phyloP scores from a whole-genome alignment of 163 green algal species.

The Scenedesmus sp. region DNA sequence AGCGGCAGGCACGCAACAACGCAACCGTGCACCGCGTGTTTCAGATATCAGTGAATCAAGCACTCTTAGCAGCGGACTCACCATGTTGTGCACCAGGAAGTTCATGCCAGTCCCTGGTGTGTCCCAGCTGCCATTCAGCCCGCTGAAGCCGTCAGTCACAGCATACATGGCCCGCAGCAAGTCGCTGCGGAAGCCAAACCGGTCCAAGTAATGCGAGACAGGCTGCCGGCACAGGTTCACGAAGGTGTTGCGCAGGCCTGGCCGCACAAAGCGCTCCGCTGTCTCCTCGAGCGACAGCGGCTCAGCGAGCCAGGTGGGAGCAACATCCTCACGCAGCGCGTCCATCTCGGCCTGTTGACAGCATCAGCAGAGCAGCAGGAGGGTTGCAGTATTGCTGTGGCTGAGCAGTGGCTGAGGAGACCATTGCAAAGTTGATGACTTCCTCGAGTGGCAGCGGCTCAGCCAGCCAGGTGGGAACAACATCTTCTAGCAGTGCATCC shows the following conservation, averaged over 20 bases:
- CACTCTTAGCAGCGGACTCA: constrained; percentile 13
- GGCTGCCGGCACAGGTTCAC: constrained; percentile 63
- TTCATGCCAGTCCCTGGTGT: constrained; percentile 71
- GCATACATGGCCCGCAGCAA: constrained; percentile 72
- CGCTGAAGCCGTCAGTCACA: constrained; percentile 70
- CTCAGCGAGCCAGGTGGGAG: constrained; percentile 57
- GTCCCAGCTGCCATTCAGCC: constrained; percentile 67
- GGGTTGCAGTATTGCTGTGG: no score
- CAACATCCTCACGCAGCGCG: constrained; percentile 63
- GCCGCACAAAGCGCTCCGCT: constrained; percentile 68
- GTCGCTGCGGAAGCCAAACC: constrained; percentile 71
- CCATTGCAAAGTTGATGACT: no score
- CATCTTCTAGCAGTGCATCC: no score
- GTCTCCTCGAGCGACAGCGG: constrained; percentile 70
- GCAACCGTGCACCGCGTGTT: not conserved
- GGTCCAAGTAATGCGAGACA: constrained; percentile 65
- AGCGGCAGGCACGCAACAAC: not conserved
- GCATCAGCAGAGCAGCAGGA: not conserved
- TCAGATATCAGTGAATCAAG: not conserved
- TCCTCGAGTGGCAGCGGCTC: not conserved
- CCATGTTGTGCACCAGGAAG: constrained; percentile 81
- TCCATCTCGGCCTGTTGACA: constrained; percentile 61
- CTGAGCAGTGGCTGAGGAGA: no score
- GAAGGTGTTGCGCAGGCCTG: constrained; percentile 63
- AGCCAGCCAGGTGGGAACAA: no score